Base-by-base conservation (phyloP, 2,329 filamentous ascomycete species). In the Stemphylium lycopersici region DNA sequence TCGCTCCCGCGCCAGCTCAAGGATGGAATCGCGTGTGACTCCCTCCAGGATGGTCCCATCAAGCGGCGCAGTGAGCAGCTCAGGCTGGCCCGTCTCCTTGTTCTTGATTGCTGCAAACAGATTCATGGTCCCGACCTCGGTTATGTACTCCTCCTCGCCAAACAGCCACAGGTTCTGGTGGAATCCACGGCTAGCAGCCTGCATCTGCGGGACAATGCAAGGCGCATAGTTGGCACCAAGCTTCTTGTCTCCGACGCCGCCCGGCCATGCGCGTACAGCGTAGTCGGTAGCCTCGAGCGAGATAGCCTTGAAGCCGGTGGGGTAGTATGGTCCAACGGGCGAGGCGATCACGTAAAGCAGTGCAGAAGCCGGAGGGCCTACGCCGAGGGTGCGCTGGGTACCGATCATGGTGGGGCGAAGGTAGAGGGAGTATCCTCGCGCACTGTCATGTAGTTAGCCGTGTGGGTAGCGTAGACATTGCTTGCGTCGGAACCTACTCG, bases 81-180 rank as follows among this genome's bases (percentile, higher is more conserved):
- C 93, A 72, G 93, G 93, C 79, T 93, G 85, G 6, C 93, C 95
- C 11, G 91, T 95, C 76, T 90, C 83, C 82, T 90, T 90, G 81
- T 96, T 87, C 79, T 87, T 87, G 67, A 98, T 79, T 37, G 90
- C 93, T 29, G 89, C 88, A 71, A 98, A 99, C 75, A 99, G 87
- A 79, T 99, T 99, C 95, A 99, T 99, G 53, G 95, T 98, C 70
- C 95, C 95, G 52, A 97, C 95, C 78, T 99, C 95, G 41, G 95
- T 99, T 54, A 98, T 88, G 71, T 89, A 96, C 76, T 98, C 91
- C 77, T 98, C 91, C 71, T 96, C 88, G 38, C 93, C 93, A 73
- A 98, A 99, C 29, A 99, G 81, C 95, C 95, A 99, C 48, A 99
- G 83, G 78, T 98, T 99, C 81, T 99, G 95, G 79, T 98, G 93